Evolutionary conservation across 768 basidiomycete species (phyloP).

Genomic region (Lentinula edodes): DNA sequence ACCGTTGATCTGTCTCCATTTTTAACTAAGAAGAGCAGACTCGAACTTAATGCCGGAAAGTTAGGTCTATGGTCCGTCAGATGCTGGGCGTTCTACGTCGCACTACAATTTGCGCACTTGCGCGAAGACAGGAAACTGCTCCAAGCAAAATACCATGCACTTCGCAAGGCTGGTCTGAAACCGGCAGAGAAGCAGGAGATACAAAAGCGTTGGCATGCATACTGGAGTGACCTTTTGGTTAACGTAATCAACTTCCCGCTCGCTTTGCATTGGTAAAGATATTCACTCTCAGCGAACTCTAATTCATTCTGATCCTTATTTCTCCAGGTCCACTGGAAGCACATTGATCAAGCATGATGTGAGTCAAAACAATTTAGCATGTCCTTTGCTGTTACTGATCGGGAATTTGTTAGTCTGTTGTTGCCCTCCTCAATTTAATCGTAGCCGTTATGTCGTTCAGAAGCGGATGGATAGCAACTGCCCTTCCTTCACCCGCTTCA

Average conservation of each 20-base stretch:
- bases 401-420: conserved; percentile 21
- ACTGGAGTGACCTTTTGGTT: conserved; percentile 65
- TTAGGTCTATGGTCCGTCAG: conserved; percentile 71
- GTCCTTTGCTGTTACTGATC: background rate
- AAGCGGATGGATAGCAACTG: conserved; percentile 69
- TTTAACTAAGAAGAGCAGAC: conserved; percentile 31
- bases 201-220: conserved; percentile 54
- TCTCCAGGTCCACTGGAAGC: conserved; percentile 55
- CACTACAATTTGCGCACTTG: conserved; percentile 72
- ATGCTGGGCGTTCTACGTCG: conserved; percentile 75
- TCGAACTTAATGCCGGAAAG: conserved; percentile 34
- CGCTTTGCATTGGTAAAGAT: conserved; percentile 74
- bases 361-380: conserved; percentile 14
- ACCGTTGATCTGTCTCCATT: conserved; percentile 29
- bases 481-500: conserved; percentile 29
- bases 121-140: conserved; percentile 62
- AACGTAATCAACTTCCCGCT: conserved; percentile 78
- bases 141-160: conserved; percentile 43
- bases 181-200: conserved; percentile 52
- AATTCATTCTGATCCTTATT: background rate
- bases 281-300: background rate
- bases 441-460: conserved; percentile 60
- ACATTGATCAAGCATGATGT: conserved; percentile 68
- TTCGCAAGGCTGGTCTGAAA: conserved; percentile 46
- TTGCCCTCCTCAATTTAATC: conserved; percentile 34